Percentiles rank a stretch among this genome's conserved stretches.
Evolutionary conservation across 1,284 basidiomycete genomes (phyloP).

Genomic region (Fistulinella cinereoalba): DNA sequence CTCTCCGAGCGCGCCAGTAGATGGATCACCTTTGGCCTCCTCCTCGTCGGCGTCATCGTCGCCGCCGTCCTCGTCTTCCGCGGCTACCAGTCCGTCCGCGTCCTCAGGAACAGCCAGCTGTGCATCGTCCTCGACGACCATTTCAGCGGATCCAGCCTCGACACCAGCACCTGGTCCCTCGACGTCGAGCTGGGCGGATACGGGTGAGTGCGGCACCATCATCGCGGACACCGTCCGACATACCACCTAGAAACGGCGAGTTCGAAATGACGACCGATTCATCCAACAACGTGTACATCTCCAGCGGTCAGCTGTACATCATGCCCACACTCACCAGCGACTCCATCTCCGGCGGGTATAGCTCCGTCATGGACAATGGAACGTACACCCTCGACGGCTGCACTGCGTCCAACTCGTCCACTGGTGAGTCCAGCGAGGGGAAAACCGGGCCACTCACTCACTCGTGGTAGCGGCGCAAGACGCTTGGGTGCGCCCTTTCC

Average conservation of each 20-base stretch:
- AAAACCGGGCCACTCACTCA: constrained; percentile 1
- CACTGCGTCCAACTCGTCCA: constrained; percentile 48
- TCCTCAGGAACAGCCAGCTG: constrained; percentile 43
- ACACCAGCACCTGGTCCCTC: constrained; percentile 55
- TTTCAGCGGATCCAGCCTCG: constrained; percentile 51
- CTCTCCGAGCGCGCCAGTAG: constrained; percentile 38
- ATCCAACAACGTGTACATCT: constrained; percentile 64
- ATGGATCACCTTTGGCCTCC: constrained; percentile 42
- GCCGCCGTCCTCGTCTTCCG: constrained; percentile 38
- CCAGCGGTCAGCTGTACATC: constrained; percentile 71
- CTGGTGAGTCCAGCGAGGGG: constrained; percentile 10
- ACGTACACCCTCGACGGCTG: constrained; percentile 68
- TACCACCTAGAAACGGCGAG: constrained; percentile 57
- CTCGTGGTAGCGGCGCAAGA: constrained; percentile 11
- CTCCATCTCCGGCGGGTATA: constrained; percentile 45
- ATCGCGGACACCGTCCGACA: constrained; percentile 1
- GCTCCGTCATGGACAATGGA: constrained; percentile 58
- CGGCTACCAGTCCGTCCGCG: constrained; percentile 34
- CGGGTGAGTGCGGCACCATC: constrained; percentile 43
- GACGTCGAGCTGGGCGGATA: constrained; percentile 77
- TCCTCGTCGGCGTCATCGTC: constrained; percentile 42
- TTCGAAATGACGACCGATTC: constrained; percentile 78
- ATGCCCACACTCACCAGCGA: constrained; percentile 79
- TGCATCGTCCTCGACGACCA: constrained; percentile 71
- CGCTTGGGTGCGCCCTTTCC: constrained; percentile 13